Conservation (phyloP, 2,329 filamentous ascomycete genomes). For the Paraphaeosphaeria minitans region DNA sequence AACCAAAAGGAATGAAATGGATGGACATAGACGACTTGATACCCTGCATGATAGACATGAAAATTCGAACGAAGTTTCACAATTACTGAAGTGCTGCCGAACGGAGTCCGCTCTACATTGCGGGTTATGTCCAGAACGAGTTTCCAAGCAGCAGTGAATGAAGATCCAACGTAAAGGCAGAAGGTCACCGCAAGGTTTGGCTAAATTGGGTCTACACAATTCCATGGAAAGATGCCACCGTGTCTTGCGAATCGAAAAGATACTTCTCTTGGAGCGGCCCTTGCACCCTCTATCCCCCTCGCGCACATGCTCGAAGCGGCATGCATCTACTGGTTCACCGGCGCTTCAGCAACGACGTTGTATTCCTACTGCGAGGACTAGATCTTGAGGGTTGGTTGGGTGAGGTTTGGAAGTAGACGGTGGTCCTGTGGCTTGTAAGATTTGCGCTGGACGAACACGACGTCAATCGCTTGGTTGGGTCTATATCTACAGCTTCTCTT, state of each 20-base stretch:
- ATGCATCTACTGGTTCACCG: conserved; percentile 62
- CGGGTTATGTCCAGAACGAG: not conserved
- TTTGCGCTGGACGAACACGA: too few species aligned
- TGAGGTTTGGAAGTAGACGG: too few species aligned
- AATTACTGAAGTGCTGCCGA: conserved; percentile 16
- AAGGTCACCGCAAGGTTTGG: not conserved
- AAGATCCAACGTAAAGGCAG: not conserved
- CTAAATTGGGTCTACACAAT: not conserved
- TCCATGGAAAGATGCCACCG: not conserved
- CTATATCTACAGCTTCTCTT: conserved; percentile 8
- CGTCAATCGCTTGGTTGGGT: too few species aligned
- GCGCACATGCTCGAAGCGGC: conserved; percentile 57
- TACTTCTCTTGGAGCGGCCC: too few species aligned
- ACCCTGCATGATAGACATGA: conserved; percentile 24
- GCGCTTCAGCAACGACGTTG: conserved; percentile 54
- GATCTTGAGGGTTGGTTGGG: too few species aligned
- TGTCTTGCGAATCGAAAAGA: too few species aligned
- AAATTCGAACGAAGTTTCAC: conserved; percentile 6
- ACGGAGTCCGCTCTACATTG: not conserved
- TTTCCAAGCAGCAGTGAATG: not conserved
- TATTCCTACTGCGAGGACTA: conserved; percentile 55
- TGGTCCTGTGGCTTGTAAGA: too few species aligned
- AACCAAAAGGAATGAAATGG: conserved; percentile 12
- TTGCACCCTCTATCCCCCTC: conserved; percentile 42
- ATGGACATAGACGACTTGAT: conserved; percentile 26